These are phyloP conservation scores for Suillus subalutaceus DNA, from an alignment of 768 basidiomycete species.

Conservation along the genomic window DNA sequence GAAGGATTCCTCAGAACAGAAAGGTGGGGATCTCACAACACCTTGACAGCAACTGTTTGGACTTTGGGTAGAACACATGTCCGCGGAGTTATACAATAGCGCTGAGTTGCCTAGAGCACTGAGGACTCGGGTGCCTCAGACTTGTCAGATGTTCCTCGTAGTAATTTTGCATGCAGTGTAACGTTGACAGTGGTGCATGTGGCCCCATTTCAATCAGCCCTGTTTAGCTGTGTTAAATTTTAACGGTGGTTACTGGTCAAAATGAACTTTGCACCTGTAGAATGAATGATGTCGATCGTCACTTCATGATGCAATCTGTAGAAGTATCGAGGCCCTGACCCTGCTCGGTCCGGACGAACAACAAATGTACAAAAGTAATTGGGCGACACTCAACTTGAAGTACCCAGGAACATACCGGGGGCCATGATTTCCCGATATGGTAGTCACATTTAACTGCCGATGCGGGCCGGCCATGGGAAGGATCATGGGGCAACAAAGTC, in stretches of 20 bases:
- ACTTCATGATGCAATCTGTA: conserved; percentile 6
- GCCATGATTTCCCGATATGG: conserved; percentile 32
- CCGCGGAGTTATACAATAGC: conserved; percentile 2
- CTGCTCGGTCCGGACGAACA: conserved; percentile 3
- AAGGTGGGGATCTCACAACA: neutral
- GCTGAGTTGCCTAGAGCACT: neutral
- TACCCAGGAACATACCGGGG: conserved; percentile 21
- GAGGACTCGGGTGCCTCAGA: neutral
- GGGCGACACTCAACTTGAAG: neutral
- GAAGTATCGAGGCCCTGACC: neutral
- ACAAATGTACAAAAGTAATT: conserved; percentile 24
- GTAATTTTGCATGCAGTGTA: neutral
- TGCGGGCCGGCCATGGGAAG: conserved; percentile 24
- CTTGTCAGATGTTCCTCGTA: neutral
- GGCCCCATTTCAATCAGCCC: neutral
- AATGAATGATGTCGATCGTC: conserved; percentile 2
- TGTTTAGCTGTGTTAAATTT: neutral
- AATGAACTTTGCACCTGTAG: neutral
- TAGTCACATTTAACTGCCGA: conserved; percentile 16
- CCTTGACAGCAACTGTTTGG: neutral
- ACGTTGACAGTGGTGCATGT: neutral
- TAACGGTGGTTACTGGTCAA: neutral
- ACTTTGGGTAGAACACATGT: neutral
- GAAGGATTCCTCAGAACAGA: neutral
- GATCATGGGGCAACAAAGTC: conserved; percentile 1